A percentile compares a stretch with the other conserved stretches of the same genome.
phyloP scores from a whole-genome alignment of 768 basidiomycete genomes.

The Lactarius quietus region DNA sequence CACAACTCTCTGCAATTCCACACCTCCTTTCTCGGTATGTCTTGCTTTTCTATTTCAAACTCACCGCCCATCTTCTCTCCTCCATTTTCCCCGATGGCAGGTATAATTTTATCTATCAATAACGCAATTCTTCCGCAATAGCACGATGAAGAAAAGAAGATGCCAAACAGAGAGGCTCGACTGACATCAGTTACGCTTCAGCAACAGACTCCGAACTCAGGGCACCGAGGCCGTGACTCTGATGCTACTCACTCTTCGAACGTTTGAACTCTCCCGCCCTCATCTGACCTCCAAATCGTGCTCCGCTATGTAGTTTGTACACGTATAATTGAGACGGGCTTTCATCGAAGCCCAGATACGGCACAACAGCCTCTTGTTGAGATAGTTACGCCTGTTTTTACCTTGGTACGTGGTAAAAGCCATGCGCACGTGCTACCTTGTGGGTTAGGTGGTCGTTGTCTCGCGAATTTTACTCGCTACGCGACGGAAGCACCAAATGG shows the following conservation, averaged over 20 bases:
- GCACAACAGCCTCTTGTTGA: background rate
- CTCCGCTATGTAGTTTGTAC: constrained; percentile 10
- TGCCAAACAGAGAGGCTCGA: too few relatives aligned
- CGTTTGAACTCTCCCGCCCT: constrained; percentile 5
- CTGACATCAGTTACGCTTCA: too few relatives aligned
- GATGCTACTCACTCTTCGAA: background rate
- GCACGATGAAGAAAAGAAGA: too few relatives aligned
- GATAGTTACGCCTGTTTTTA: too few relatives aligned
- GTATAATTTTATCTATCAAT: constrained; percentile 32
- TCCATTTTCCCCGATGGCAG: constrained; percentile 30
- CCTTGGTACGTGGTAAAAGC: background rate
- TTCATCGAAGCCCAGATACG: background rate
- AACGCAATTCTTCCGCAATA: constrained; percentile 2
- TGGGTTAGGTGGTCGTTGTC: background rate
- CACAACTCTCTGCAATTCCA: constrained; percentile 91
- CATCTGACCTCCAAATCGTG: background rate
- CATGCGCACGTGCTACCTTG: background rate
- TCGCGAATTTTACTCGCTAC: background rate
- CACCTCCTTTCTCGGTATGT: constrained; percentile 80
- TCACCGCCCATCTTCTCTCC: constrained; percentile 4
- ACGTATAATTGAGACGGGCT: constrained; percentile 10
- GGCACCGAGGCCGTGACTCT: background rate
- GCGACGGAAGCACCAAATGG: background rate
- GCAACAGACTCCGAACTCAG: background rate
- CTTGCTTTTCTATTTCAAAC: background rate